Evolutionary conservation across 1,284 basidiomycete species (phyloP), one percentile per base, ranked within the genome.

Genomic region (Uromyces viciae-fabae): DNA sequence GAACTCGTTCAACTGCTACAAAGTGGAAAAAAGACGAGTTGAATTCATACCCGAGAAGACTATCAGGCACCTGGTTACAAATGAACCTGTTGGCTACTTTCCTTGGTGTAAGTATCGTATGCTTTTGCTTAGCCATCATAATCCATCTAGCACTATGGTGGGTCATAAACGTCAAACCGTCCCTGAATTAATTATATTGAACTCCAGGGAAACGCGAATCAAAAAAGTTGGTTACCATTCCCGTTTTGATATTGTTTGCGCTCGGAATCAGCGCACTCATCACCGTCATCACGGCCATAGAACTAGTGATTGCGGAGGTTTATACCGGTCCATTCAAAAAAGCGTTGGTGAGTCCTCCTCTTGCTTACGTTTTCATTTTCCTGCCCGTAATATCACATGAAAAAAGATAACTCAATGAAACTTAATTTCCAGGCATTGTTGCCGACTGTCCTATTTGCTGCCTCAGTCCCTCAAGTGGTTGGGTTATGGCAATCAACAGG

Each of bases 311-410:
- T 8, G 91, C 91, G 0, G 88, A 92, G 62, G 86, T 95, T 1
- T 98, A 98, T 86, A 90, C 91, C 22, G 96, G 97, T 0, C 92
- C 94, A 0, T 93, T 93, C 9, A 90, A 92, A 84, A 87, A 91
- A 82, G 89, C 92, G 72, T 52, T 80, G 49, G 77, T 73, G 25
- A 15, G 77, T 52, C 14, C 52, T 54, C 52, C 31, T 8, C 2
- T 38, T 22, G 19, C 15, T n/a, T 40, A 7, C 17, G 28, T 66
- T 3, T 40, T 33, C 36, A 22, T 33, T 5, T 56, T 5, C 14
- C 40, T n/a, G 19, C n/a, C n/a, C n/a, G n/a, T n/a, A n/a, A n/a
- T n/a, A n/a, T n/a, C n/a, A n/a, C n/a, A n/a, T n/a, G n/a, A n/a
- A n/a, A n/a, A n/a, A n/a, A n/a, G n/a, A n/a, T n/a, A n/a, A n/a